Evolutionary conservation across 345 rosid genomes (phyloP), one percentile per base, ranked within the genome.

Genomic region (Hibiscus tridactylites): DNA sequence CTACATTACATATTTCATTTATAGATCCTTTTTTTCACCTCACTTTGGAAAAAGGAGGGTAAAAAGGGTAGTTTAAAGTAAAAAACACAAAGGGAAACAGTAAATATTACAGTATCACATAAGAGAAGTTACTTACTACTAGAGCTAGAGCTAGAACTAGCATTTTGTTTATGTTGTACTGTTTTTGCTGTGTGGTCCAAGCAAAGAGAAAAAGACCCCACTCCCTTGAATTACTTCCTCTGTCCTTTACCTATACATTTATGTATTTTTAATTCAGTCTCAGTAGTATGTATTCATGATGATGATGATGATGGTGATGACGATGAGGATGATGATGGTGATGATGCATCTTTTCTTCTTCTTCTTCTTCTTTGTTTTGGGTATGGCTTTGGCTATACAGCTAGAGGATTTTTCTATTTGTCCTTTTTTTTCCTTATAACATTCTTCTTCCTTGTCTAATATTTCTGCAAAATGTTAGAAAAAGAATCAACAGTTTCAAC

Each of bases 221-320:
- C 83, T 73, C 71, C 76, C 80, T 77, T 79, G 78, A 80, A 79
- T 79, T 70, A 76, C 79, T 81, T 80, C 84, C 76, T 74, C 81
- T 75, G 87, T 79, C 83, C 76, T 82, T 81, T 72, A 78, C 73
- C 81, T 85, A 80, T 81, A 75, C 83, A 74, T 62, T 78, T 71
- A 78, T 82, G 80, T 80, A 71, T 83, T 76, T 50, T 50, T 50
- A 53, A 6, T 49, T 49, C 73, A 72, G 44, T 39, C 9, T 87
- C 68, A 79, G 80, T 80, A 81, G 85, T 82, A 82, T 83, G 72
- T 79, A 83, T 60, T 16, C 12, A 16, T 65, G 83, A 72, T 65
- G 78, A 72, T 78, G 83, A 77, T 80, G 53, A 1, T 21, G 24
- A 1, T 21, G 24, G 24, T 21, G 1, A 21, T 1, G 24, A 13